A percentile compares a stretch with the other conserved stretches of the same genome.
Evolutionary conservation across 2,329 filamentous ascomycete species (phyloP).

Genomic region (Cadophora luteo-olivacea): DNA sequence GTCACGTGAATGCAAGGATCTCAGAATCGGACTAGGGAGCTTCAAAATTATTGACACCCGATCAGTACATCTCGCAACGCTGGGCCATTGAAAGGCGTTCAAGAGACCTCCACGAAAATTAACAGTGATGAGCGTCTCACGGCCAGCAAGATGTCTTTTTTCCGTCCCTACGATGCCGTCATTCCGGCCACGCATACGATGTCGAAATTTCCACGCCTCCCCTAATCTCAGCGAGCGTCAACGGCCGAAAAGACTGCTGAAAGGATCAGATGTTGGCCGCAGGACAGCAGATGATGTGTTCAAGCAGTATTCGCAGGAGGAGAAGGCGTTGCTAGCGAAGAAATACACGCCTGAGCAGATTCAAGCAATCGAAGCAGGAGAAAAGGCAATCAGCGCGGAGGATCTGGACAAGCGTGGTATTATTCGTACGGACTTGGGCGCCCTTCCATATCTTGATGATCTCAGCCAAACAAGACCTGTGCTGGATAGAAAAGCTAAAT

Average conservation of each 20-base stretch:
- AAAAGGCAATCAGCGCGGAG: slow-evolving; percentile 74
- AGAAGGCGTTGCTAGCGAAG: slow-evolving; percentile 65
- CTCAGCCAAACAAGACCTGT: slow-evolving; percentile 78
- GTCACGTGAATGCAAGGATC: slow-evolving; percentile 7
- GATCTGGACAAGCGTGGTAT: slow-evolving; percentile 78
- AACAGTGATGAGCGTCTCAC: slow-evolving; percentile 54
- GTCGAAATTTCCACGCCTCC: slow-evolving; percentile 56
- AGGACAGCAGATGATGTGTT: slow-evolving; percentile 53
- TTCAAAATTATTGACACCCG: slow-evolving; percentile 26
- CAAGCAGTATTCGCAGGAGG: slow-evolving; percentile 54
- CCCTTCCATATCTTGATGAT: slow-evolving; percentile 80
- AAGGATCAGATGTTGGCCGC: slow-evolving; percentile 47
- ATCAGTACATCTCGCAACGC: slow-evolving; percentile 29
- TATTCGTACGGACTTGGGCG: slow-evolving; percentile 74
- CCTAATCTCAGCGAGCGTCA: slow-evolving; percentile 46
- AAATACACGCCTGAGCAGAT: slow-evolving; percentile 84
- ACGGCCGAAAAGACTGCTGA: slow-evolving; percentile 44
- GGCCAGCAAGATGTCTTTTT: slow-evolving; percentile 56
- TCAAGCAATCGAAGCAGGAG: slow-evolving; percentile 80
- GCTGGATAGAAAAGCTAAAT: slow-evolving; percentile 71
- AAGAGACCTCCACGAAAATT: slow-evolving; percentile 28
- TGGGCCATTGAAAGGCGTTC: slow-evolving; percentile 37
- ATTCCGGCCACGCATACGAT: slow-evolving; percentile 49
- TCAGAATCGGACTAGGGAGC: slow-evolving; percentile 17
- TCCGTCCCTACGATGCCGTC: slow-evolving; percentile 53